phyloP scores from a whole-genome alignment of 163 green algal genomes.

The Chlamydomonas reinhardtii region DNA sequence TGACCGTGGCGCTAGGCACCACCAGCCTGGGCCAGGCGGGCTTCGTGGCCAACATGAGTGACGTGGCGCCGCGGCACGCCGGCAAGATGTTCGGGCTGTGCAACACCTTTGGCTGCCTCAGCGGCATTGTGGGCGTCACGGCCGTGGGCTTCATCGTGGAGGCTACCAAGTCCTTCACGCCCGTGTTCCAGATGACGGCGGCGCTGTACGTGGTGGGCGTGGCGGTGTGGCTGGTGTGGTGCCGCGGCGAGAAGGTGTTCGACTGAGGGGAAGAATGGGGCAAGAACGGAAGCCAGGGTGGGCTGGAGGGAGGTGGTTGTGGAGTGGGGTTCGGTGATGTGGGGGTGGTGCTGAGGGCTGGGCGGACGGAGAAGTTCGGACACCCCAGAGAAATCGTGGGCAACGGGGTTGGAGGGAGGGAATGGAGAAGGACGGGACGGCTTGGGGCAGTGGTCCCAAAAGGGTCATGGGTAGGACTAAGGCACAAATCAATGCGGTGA shows the following conservation, averaged over 20 bases:
- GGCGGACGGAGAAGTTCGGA: no score
- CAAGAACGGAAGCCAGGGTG: no score
- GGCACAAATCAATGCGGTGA: no score
- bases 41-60: conserved; percentile 95
- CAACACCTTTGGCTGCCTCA: conserved; percentile 90
- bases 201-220: conserved; percentile 82
- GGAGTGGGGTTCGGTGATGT: no score
- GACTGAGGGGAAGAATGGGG: not conserved
- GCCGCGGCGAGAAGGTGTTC: conserved; percentile 71
- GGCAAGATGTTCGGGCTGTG: conserved; percentile 90
- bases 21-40: conserved; percentile 86
- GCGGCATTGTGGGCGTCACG: conserved; percentile 85
- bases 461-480: no score
- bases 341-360: no score
- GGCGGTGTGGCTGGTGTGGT: conserved; percentile 78
- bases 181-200: conserved; percentile 87
- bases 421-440: no score
- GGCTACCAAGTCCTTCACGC: conserved; percentile 78
- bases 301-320: no score
- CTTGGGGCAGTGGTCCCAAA: no score
- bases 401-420: no score
- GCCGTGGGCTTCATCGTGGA: conserved; percentile 87
- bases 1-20: conserved; percentile 85
- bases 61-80: conserved; percentile 86
- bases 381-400: no score